Evolutionary conservation across 306 rosid genomes (phyloP).

Genomic region (Vigna unguiculata): DNA sequence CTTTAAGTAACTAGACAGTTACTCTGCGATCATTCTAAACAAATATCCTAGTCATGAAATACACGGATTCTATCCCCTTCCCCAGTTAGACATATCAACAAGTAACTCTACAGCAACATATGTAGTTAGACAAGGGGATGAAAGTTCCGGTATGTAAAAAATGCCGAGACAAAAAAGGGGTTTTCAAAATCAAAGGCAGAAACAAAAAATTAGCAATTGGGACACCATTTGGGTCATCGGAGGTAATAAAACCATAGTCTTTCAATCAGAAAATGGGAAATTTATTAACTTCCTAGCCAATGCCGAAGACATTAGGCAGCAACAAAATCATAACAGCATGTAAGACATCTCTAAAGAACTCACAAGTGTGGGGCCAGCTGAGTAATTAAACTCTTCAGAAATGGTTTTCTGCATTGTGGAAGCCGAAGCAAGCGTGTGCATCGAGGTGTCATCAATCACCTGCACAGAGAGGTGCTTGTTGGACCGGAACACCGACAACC

Average conservation of each 20-base stretch:
- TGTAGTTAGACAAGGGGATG: neutral
- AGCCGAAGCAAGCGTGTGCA: conserved; percentile 94
- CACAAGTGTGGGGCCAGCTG: conserved; percentile 86
- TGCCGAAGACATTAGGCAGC: neutral
- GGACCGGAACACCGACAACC: conserved; percentile 89
- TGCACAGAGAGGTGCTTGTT: conserved; percentile 93
- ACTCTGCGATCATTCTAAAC: neutral
- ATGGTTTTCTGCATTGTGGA: conserved; percentile 87
- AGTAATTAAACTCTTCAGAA: conserved; percentile 74
- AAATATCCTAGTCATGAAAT: neutral
- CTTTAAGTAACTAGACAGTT: neutral
- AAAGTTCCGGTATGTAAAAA: neutral
- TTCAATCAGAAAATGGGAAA: conserved; percentile 8
- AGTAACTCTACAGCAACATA: neutral
- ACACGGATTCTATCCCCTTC: neutral
- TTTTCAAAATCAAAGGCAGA: neutral
- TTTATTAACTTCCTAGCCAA: neutral
- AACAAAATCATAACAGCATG: neutral
- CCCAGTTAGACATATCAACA: neutral
- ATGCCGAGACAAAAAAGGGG: neutral
- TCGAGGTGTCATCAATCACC: conserved; percentile 92
- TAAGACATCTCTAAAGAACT: conserved; percentile 46
- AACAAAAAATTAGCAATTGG: neutral
- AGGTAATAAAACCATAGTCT: neutral
- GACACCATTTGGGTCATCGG: too few relatives aligned